Conservation (phyloP, 176 grass and related monocot genomes). For the Rhynchospora breviuscula region DNA sequence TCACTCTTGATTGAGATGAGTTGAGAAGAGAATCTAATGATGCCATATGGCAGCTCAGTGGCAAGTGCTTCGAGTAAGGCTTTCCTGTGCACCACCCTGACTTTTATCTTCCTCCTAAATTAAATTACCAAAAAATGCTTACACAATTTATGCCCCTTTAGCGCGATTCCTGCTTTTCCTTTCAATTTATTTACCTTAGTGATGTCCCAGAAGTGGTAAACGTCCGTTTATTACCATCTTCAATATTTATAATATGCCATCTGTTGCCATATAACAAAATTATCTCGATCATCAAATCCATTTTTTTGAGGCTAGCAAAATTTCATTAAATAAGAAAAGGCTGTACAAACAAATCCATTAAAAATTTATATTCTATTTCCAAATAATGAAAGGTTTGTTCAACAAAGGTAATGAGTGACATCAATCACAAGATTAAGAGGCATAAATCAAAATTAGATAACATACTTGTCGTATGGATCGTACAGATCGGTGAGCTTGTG, state of each 20-base stretch:
- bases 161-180: not conserved
- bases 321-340: no score
- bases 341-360: no score
- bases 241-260: not conserved
- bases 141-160: not conserved
- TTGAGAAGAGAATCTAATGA: conserved; percentile 49
- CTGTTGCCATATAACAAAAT: not conserved
- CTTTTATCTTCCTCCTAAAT: not conserved
- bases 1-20: conserved; percentile 33
- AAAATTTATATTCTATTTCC: no score
- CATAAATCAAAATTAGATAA: no score
- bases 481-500: not conserved
- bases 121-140: not conserved
- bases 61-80: conserved; percentile 47
- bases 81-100: conserved; percentile 38
- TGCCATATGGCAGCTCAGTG: conserved; percentile 46
- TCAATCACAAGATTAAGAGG: no score
- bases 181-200: conserved; percentile 3
- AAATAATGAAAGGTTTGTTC: no score
- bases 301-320: no score
- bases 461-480: no score
- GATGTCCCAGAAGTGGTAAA: not conserved
- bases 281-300: not conserved
- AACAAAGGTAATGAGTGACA: no score
- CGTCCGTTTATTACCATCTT: not conserved